Evolutionary conservation across 495 filamentous ascomycete genomes (phyloP), one percentile per base, ranked within the genome.

Genomic region (Neurospora sublineolata): DNA sequence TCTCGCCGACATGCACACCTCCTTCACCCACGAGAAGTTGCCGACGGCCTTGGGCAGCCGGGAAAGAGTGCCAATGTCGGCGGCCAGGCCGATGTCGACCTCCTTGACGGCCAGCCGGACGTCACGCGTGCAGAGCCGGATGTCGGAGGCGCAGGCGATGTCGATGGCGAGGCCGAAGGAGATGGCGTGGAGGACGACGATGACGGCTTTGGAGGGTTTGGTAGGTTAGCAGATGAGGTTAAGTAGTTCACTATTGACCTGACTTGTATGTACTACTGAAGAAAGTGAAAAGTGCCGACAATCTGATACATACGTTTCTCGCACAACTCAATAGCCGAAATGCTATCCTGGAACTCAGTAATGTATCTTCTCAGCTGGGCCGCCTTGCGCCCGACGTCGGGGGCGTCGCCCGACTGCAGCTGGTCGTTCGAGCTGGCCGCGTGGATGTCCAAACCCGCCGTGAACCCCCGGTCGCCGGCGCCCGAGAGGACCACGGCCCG

Each of bases 51-150:
- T 95, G 38, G 95, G 95, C 52, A 99, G 82, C 3, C 95, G 90
- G 27, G 86, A 88, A 44, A 99, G 82, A 2, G 94, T 97, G 18
- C 95, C 95, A 67, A 98, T 89, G 80, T 99, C 95, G 18, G 95
- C 95, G 14, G 95, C 95, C 37, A 99, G 80, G 1, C 95, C 95
- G 41, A 98, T 96, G 77, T 97, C 95, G 16, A 97, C 93, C 82
- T 98, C 96, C 77, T 97, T 97, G 30, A 98, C 93, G 0, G 89
- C 84, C 75, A 97, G 92, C 33, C 82, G 84, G 1, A 89, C 84
- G 68, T 89, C 85, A 16, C 81, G 76, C 0, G 89, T 84, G 75
- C 88, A 91, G 71, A 98, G 82, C 14, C 95, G 89, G 69, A 99
- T 86, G 77, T 98, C 95, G 67, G 90, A 87, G 68, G 91, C 89